phyloP scores from a whole-genome alignment of 345 rosid genomes.

The Tarenaya hassleriana region DNA sequence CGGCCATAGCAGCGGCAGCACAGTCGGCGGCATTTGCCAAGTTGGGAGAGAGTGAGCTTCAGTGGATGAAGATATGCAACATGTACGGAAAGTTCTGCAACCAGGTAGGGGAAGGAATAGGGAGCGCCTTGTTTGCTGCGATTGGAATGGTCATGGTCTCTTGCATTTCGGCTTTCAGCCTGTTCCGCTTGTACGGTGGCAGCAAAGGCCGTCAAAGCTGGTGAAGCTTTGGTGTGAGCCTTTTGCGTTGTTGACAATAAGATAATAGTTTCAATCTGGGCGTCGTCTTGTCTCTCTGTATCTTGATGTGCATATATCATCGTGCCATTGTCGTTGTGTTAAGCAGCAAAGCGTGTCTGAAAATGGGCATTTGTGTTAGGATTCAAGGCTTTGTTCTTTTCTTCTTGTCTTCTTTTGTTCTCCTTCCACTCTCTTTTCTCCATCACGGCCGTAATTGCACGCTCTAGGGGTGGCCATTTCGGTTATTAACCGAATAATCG shows the following conservation, averaged over 20 bases:
- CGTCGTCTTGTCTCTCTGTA: not conserved
- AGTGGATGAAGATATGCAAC: constrained; percentile 81
- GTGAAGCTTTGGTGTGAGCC: not conserved
- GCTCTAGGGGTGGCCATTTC: no score
- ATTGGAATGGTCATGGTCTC: constrained; percentile 53
- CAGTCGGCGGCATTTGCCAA: constrained; percentile 68
- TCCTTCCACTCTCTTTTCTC: no score
- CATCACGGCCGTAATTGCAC: no score
- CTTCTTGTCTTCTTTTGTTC: no score
- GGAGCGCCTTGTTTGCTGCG: constrained; percentile 43
- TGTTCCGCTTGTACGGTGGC: constrained; percentile 69
- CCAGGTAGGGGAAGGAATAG: constrained; percentile 59
- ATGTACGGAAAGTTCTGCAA: constrained; percentile 80
- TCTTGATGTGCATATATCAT: no score
- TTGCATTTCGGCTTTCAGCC: constrained; percentile 66
- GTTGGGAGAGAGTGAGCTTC: constrained; percentile 64
- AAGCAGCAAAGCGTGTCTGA: no score
- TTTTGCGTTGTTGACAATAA: not conserved
- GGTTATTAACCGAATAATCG: no score
- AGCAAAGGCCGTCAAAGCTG: constrained; percentile 22
- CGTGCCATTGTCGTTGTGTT: no score
- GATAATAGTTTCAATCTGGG: constrained; percentile 7
- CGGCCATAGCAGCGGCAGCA: constrained; percentile 64
- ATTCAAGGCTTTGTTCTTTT: no score
- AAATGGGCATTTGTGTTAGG: no score